phyloP scores from a whole-genome alignment of 441 rosid species.

The Bocquillonia castaneifolia region DNA sequence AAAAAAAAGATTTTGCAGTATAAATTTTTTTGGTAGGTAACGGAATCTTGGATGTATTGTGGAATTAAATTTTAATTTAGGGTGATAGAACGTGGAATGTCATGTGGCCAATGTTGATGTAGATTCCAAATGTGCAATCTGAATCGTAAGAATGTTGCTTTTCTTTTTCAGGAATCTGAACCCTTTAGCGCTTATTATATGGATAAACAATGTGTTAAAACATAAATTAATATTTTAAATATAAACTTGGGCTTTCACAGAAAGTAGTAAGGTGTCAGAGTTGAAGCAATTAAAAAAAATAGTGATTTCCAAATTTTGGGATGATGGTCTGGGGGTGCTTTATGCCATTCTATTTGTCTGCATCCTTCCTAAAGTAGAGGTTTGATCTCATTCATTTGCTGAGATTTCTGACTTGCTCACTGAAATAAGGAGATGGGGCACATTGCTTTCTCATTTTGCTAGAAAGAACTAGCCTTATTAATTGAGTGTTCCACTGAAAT shows the following conservation, averaged over 20 bases:
- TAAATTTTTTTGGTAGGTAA: neutral
- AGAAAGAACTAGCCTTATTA: neutral
- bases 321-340: neutral
- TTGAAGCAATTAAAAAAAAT: neutral
- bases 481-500: neutral
- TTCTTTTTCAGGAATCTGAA: neutral
- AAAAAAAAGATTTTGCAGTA: neutral
- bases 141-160: neutral
- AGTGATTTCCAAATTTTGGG: neutral
- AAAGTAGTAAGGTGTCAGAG: neutral
- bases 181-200: neutral
- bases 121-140: neutral
- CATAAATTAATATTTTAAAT: neutral
- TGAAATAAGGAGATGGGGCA: neutral
- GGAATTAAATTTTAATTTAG: neutral
- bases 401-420: neutral
- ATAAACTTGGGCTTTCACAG: conserved; percentile 1
- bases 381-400: neutral
- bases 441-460: neutral
- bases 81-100: neutral
- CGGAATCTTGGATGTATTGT: neutral
- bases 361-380: neutral
- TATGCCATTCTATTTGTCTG: neutral
- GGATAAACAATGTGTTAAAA: neutral
- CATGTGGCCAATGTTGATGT: neutral